Base-by-base conservation (phyloP, 2,329 filamentous ascomycete species). In the Penicillium hesseltinei region DNA sequence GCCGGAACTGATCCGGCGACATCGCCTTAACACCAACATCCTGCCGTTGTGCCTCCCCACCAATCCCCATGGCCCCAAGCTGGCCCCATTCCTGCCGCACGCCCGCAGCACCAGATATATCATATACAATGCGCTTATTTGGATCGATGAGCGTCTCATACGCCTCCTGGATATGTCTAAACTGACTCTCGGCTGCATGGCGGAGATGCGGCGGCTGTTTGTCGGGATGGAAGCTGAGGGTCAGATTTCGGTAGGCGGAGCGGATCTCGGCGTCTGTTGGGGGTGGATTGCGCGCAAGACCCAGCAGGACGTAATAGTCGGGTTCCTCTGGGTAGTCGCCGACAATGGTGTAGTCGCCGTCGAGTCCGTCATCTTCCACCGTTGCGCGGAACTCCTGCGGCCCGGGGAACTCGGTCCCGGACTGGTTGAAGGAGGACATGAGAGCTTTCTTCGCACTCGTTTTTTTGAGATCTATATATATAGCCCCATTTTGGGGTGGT, bases 181-280 rank as follows among this genome's bases (percentile, higher is more conserved):
- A 78, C n/a, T 78, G 71, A 10, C 57, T 62, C 57, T 70, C 62
- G 8, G 77, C 76, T 0, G 71, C 69, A 19, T 75, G 70, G 39
- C 68, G 73, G 35, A 74, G 63, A 40, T 76, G 68, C 38, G 68
- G 49, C 5, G 76, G 76, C 53, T 79, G 77, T 60, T 78, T 78
- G 62, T 79, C 77, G 19, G 77, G 77, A 50, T 79, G 77, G 55
- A 79, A 78, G 60, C 73, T 77, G 25, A 78, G 69, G 9, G 73
- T 75, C 54, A 78, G 62, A 31, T 66, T 74, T 49, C 73, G 74
- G 62, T 77, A 78, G n/a, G 77, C 77, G 40, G 75, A 72, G 27
- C 76, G 75, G 50, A 79, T 75, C 43, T 77, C 69, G 27, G 74
- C 60, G 8, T 76, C 73, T 33, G 71, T 73, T 2, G 76, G 76